Evolutionary conservation across 2,329 filamentous ascomycete species (phyloP).

Genomic region (Exophiala dermatitidis): DNA sequence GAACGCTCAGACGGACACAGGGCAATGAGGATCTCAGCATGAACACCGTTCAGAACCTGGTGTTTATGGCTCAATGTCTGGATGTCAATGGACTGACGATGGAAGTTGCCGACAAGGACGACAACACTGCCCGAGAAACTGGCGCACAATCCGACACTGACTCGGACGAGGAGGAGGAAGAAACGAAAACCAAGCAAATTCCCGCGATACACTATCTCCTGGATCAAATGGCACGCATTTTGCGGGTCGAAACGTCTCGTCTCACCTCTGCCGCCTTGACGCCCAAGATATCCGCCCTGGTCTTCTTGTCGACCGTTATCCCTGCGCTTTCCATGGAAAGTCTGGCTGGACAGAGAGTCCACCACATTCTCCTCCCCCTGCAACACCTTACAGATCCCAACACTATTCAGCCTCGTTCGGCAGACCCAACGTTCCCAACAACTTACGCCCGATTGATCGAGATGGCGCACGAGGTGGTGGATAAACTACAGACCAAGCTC

Average conservation of each 20-base stretch:
- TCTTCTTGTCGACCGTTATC: constrained; percentile 64
- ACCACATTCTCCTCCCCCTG: constrained; percentile 59
- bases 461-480: constrained; percentile 69
- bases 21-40: constrained; percentile 68
- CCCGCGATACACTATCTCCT: constrained; percentile 67
- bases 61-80: constrained; percentile 67
- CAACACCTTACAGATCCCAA: constrained; percentile 73
- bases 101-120: constrained; percentile 38
- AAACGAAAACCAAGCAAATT: constrained; percentile 40
- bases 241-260: constrained; percentile 66
- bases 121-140: constrained; percentile 32
- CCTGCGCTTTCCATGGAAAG: constrained; percentile 52
- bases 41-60: constrained; percentile 71
- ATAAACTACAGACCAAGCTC: constrained; percentile 73
- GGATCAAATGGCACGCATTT: constrained; percentile 66
- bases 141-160: constrained; percentile 35
- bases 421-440: constrained; percentile 61
- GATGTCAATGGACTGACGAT: constrained; percentile 50
- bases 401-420: constrained; percentile 45
- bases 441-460: constrained; percentile 64
- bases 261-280: constrained; percentile 56
- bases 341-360: constrained; percentile 54
- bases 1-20: constrained; percentile 54
- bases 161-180: constrained; percentile 38
- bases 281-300: constrained; percentile 68